These are phyloP conservation scores for Umbelopsis sp. DNA, from an alignment of 192 early-diverging fungal genomes.

Conservation along the genomic window DNA sequence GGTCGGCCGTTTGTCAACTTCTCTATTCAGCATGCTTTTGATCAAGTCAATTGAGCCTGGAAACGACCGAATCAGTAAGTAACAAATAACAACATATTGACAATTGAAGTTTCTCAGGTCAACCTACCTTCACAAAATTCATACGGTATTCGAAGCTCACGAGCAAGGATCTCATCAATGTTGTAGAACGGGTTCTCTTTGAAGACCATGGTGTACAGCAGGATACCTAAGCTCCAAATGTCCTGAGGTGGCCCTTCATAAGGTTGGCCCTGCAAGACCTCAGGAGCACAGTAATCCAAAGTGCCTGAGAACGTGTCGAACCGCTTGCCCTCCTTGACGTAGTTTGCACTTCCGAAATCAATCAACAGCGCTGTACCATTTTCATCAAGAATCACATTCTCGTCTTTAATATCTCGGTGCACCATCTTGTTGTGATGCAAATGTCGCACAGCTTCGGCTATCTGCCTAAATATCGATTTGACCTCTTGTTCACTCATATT, in stretches of 20 bases:
- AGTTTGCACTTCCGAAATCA: slow-evolving; percentile 83
- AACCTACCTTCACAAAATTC: slow-evolving; percentile 33
- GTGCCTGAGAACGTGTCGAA: slow-evolving; percentile 83
- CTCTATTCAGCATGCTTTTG: slow-evolving; percentile 72
- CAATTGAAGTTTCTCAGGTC: no score
- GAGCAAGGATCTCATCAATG: slow-evolving; percentile 61
- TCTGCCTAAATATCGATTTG: slow-evolving; percentile 44
- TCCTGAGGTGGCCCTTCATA: slow-evolving; percentile 91
- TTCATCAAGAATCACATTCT: slow-evolving; percentile 77
- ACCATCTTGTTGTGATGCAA: slow-evolving; percentile 63
- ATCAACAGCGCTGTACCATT: slow-evolving; percentile 69
- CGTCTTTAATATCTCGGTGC: slow-evolving; percentile 84
- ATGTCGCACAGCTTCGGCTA: slow-evolving; percentile 44
- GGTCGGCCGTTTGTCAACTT: slow-evolving; percentile 70
- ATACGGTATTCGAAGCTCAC: slow-evolving; percentile 50
- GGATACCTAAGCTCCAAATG: slow-evolving; percentile 86
- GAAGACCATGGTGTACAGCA: slow-evolving; percentile 80
- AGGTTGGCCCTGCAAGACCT: slow-evolving; percentile 81
- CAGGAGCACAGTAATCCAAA: slow-evolving; percentile 78
- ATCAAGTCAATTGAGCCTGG: slow-evolving; percentile 50
- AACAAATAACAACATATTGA: no score
- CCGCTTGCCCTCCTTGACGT: slow-evolving; percentile 57
- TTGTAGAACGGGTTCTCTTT: slow-evolving; percentile 68
- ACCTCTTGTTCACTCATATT: slow-evolving; percentile 43
- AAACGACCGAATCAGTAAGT: background rate